Percentiles rank a stretch among this genome's conserved stretches.
phyloP scores from a whole-genome alignment of 805 yeast genomes.

The Saccharomycopsis sp. region DNA sequence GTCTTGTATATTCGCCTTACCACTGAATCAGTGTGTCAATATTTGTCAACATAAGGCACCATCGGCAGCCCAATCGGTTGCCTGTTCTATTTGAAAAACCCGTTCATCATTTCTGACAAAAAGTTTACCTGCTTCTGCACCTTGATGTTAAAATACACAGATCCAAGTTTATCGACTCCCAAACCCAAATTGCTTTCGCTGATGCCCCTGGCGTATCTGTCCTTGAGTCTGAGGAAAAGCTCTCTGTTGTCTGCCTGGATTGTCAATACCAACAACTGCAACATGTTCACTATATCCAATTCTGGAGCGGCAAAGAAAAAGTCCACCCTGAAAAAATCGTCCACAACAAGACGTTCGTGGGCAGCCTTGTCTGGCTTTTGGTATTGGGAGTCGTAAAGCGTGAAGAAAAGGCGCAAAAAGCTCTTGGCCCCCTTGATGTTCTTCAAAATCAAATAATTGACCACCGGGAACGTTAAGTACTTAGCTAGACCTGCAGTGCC shows the following conservation, averaged over 20 bases:
- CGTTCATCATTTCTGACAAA: conserved; percentile 72
- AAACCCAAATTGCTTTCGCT: conserved; percentile 32
- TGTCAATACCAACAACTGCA: conserved; percentile 57
- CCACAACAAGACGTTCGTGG: conserved; percentile 26
- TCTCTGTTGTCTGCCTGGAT: conserved; percentile 48
- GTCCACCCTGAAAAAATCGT: conserved; percentile 28
- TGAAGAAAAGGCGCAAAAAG: conserved; percentile 32
- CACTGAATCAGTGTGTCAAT: no score
- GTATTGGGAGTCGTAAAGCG: conserved; percentile 22
- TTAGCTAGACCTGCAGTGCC: conserved; percentile 16
- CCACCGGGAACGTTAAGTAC: conserved; percentile 11
- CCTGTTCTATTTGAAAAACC: conserved; percentile 33
- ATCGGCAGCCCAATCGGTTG: not conserved
- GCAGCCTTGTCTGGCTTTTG: conserved; percentile 20
- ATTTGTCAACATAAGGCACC: no score
- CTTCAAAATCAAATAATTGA: conserved; percentile 26
- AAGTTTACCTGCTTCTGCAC: conserved; percentile 48
- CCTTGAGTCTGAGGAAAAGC: conserved; percentile 46
- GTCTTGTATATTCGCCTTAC: no score
- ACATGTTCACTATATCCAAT: conserved; percentile 51
- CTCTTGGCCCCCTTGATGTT: conserved; percentile 31
- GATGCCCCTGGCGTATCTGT: conserved; percentile 39
- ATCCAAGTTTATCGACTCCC: conserved; percentile 53
- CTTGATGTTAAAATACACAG: conserved; percentile 51
- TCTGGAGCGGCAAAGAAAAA: conserved; percentile 31